A percentile compares a stretch with the other conserved stretches of the same genome.
Evolutionary conservation across 2,329 filamentous ascomycete genomes (phyloP).

Genomic region (Trichoderma aggressivum): DNA sequence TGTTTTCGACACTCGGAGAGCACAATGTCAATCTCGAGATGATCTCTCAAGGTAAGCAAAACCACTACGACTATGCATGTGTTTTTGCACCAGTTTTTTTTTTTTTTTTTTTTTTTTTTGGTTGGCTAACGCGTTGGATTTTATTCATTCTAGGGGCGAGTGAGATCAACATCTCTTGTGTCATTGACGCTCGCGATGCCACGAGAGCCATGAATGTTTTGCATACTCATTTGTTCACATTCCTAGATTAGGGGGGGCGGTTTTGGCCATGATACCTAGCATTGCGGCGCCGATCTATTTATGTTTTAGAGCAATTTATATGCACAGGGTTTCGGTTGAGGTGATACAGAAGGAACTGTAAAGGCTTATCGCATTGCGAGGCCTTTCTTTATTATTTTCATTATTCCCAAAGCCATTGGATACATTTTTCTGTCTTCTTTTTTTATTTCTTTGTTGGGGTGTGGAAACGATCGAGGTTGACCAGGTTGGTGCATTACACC

Average conservation of each 20-base stretch:
- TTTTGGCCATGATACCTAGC: background rate
- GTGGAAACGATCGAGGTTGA: background rate
- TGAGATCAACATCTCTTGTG: slow-evolving; percentile 98
- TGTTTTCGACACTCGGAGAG: slow-evolving; percentile 93
- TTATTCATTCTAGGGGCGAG: slow-evolving; percentile 68
- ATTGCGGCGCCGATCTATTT: background rate
- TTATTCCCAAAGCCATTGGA: background rate
- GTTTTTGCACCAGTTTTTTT: background rate
- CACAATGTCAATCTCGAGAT: slow-evolving; percentile 97
- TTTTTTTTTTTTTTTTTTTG: too few relatives aligned
- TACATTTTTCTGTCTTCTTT: background rate
- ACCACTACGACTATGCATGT: background rate
- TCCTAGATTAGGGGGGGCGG: slow-evolving; percentile 62
- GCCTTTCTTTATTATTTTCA: background rate
- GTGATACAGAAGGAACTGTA: background rate
- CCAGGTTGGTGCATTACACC: background rate
- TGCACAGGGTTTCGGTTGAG: background rate
- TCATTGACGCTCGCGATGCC: slow-evolving; percentile 87
- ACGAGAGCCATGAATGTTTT: slow-evolving; percentile 93
- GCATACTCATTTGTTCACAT: slow-evolving; percentile 95
- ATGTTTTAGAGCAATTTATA: background rate
- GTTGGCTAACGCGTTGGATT: slow-evolving; percentile 12
- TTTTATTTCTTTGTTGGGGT: background rate
- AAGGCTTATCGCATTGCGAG: background rate
- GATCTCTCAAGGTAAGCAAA: slow-evolving; percentile 83